Conservation (phyloP, 2,329 filamentous ascomycete species). For the Colletotrichum sp. region DNA sequence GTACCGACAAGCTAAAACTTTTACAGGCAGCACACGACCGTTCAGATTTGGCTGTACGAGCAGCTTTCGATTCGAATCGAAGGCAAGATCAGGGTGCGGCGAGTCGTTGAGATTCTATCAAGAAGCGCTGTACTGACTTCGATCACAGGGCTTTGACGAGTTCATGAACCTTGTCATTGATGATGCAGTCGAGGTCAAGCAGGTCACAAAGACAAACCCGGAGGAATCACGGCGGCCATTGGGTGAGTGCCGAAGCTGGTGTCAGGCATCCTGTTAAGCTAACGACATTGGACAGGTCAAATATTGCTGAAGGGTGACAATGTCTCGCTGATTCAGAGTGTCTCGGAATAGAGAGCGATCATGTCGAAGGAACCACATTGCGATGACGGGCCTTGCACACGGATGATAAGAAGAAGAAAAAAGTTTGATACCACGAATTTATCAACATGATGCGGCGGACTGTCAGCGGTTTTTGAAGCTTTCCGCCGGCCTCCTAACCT, state of each 20-base stretch:
- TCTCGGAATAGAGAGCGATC: conserved; percentile 59
- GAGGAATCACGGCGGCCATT: conserved; percentile 80
- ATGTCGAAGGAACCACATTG: conserved; percentile 54
- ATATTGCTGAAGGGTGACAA: conserved; percentile 90
- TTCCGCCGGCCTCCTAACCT: conserved; percentile 46
- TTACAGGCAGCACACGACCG: conserved; percentile 70
- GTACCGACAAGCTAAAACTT: neutral
- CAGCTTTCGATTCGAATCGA: conserved; percentile 94
- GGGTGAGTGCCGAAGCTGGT: conserved; percentile 57
- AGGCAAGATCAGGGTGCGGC: conserved; percentile 87
- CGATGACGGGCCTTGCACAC: neutral
- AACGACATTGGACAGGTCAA: conserved; percentile 63
- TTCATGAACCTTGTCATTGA: conserved; percentile 99
- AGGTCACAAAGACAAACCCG: conserved; percentile 78
- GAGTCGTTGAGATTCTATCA: neutral
- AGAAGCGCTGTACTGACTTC: conserved; percentile 17
- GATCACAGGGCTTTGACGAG: conserved; percentile 86
- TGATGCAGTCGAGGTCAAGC: conserved; percentile 90
- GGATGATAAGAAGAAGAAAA: neutral
- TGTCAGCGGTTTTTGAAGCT: conserved; percentile 31
- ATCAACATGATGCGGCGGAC: conserved; percentile 48
- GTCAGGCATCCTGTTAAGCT: conserved; percentile 20
- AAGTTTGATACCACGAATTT: conserved; percentile 19
- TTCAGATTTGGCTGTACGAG: conserved; percentile 97
- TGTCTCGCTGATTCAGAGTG: conserved; percentile 79